A percentile compares a stretch with the other conserved stretches of the same genome.
Evolutionary conservation across 2,329 filamentous ascomycete species (phyloP).

Genomic region (Aureobasidium lini): DNA sequence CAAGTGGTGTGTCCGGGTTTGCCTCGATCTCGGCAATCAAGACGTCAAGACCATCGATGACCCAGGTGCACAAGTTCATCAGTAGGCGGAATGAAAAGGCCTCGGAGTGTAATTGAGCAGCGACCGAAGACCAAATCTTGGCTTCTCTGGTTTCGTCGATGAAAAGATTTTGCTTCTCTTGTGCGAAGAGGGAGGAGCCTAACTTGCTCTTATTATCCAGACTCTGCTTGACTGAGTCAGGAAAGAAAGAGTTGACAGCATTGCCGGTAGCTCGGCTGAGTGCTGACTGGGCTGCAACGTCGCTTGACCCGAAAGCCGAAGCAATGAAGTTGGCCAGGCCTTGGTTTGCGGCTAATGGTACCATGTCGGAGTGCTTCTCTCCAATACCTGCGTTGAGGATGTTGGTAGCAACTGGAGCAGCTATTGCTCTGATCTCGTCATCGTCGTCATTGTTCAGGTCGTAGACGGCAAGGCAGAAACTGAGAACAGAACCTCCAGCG

Average conservation of each 20-base stretch:
- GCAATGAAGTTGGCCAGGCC: conserved; percentile 29
- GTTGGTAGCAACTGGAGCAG: conserved; percentile 43
- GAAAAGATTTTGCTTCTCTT: conserved; percentile 94
- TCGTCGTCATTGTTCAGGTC: conserved; percentile 83
- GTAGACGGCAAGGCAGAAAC: conserved; percentile 60
- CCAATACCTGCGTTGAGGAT: conserved; percentile 33
- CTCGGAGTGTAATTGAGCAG: conserved; percentile 28
- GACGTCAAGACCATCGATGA: conserved; percentile 40
- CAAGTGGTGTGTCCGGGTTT: conserved; percentile 57
- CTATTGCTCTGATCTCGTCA: conserved; percentile 70
- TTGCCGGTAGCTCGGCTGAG: conserved; percentile 9
- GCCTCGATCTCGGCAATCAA: conserved; percentile 31
- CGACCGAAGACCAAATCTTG: conserved; percentile 55
- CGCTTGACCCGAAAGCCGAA: background rate
- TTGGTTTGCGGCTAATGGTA: conserved; percentile 43
- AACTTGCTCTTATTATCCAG: conserved; percentile 32
- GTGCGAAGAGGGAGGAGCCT: conserved; percentile 67
- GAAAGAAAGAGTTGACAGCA: conserved; percentile 12
- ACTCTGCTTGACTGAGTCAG: conserved; percentile 20
- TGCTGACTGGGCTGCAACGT: background rate
- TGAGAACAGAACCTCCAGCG: conserved; percentile 32
- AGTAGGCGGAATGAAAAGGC: conserved; percentile 23
- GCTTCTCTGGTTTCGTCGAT: conserved; percentile 73
- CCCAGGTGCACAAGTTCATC: conserved; percentile 37
- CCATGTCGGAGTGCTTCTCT: conserved; percentile 25